Conservation (phyloP, 169 alveolate species). For the Perkinsus olseni region DNA sequence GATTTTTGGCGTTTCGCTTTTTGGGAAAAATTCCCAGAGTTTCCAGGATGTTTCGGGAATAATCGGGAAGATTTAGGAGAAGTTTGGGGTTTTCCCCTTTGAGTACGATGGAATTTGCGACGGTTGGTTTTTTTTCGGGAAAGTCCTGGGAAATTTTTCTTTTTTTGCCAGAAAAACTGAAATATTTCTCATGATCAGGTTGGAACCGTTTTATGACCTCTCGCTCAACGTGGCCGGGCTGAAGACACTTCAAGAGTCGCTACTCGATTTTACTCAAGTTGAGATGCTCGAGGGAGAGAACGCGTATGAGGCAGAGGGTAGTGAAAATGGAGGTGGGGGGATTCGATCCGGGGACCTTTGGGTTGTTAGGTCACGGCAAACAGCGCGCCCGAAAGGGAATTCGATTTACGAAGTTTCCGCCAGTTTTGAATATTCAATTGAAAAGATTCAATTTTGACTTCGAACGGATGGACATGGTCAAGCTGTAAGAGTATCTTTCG, state of each 20-base stretch:
- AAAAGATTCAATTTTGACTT: conserved; percentile 78
- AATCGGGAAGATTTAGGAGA: not conserved
- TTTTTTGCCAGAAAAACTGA: conserved; percentile 22
- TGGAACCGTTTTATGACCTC: conserved; percentile 60
- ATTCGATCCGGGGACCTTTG: not conserved
- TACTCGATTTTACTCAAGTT: conserved; percentile 77
- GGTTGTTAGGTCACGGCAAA: conserved; percentile 49
- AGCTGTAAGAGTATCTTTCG: conserved; percentile 29
- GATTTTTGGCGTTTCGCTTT: too few species aligned
- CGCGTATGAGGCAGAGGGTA: conserved; percentile 87
- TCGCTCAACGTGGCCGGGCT: conserved; percentile 87
- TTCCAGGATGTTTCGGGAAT: not conserved
- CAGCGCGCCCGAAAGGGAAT: conserved; percentile 76
- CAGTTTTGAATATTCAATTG: conserved; percentile 79
- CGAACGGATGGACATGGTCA: conserved; percentile 67
- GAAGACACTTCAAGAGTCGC: conserved; percentile 75
- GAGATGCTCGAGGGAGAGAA: conserved; percentile 89
- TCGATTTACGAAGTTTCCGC: conserved; percentile 83
- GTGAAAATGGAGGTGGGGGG: not conserved
- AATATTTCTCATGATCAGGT: not conserved
- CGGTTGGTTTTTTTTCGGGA: not conserved
- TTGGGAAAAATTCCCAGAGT: not conserved
- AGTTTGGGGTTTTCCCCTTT: too few species aligned
- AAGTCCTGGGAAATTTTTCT: too few species aligned
- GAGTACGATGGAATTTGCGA: too few species aligned